Evolutionary conservation across 208 protist genomes (phyloP), one percentile per base, ranked within the genome.

Genomic region (Wallacemonas rigidus): DNA sequence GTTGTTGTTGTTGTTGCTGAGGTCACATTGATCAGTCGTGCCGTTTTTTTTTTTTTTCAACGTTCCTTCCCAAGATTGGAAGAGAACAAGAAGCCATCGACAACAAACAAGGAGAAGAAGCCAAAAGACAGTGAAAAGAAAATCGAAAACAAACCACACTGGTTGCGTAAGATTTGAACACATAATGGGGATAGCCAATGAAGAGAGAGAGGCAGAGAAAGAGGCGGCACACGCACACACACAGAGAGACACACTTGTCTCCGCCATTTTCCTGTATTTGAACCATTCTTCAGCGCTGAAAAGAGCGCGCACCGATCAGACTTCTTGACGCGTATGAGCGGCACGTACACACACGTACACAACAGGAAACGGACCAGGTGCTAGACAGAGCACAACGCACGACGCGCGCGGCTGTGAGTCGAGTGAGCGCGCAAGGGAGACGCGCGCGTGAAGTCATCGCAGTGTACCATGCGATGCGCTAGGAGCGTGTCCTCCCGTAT

Each of bases 51-150:
- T n/a, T n/a, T n/a, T n/a, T n/a, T n/a, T n/a, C n/a, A 26, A 26
- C 26, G 26, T 26, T 26, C 26, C 26, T 26, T 26, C 26, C 26
- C 26, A 26, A 26, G 26, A 26, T 26, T 0, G 26, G 26, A 26
- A 26, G 26, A 26, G 26, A 26, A 26, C 26, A 26, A 26, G 26
- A 26, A 26, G 26, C 26, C 26, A 26, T 26, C 26, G 26, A 26
- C 26, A 51, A 14, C 47, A 51, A 51, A 14, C 14, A 51, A 26
- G 0, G 47, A 51, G 54, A 38, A 58, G 15, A 58, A 35, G 9
- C 17, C 11, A 17, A 58, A 38, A 14, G 35, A 11, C 35, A 58
- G 17, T 58, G 26, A 60, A 75, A 67, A 47, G 72, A 79, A 71
- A 74, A 65, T 35, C 14, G 12, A 60, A 50, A 74, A 38, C 1